Conservation (phyloP, 2,329 filamentous ascomycete species). For the Cladosporium sp. region DNA sequence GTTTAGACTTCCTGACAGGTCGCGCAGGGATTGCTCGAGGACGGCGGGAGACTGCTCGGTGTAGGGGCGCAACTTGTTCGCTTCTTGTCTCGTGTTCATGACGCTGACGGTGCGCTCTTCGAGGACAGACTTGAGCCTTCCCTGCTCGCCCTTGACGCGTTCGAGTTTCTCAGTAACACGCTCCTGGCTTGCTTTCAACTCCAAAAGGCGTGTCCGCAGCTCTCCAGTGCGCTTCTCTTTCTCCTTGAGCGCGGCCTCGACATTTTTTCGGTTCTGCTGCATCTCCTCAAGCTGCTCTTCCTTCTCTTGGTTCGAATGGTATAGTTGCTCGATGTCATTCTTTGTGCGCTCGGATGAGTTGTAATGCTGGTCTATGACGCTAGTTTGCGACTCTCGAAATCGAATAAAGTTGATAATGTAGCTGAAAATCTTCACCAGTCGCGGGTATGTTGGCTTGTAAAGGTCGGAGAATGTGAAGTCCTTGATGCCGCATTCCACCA, state of each 20-base stretch:
- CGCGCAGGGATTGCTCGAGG: conserved; percentile 75
- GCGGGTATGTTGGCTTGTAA: conserved; percentile 83
- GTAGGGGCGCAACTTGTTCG: conserved; percentile 85
- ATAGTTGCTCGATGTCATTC: conserved; percentile 78
- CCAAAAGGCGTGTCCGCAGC: conserved; percentile 74
- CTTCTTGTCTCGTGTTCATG: conserved; percentile 74
- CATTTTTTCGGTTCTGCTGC: conserved; percentile 71
- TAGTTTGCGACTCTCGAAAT: conserved; percentile 89
- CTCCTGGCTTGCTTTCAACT: conserved; percentile 77
- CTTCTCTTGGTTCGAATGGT: conserved; percentile 81
- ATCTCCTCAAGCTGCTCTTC: conserved; percentile 76
- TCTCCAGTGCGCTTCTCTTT: conserved; percentile 85
- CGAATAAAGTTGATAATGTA: conserved; percentile 99
- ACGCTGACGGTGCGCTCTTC: conserved; percentile 69
- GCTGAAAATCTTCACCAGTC: conserved; percentile 91
- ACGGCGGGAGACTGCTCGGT: conserved; percentile 82
- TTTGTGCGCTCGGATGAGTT: conserved; percentile 87
- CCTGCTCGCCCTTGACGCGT: conserved; percentile 75
- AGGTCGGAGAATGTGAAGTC: conserved; percentile 94
- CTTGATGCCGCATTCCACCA: conserved; percentile 81
- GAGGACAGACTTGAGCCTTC: conserved; percentile 65
- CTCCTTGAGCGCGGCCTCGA: conserved; percentile 76
- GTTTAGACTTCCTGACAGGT: conserved; percentile 73
- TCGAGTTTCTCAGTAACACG: conserved; percentile 78
- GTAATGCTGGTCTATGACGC: conserved; percentile 87